phyloP scores from a whole-genome alignment of 495 filamentous ascomycete genomes.

The Aspergillus olivimuriae region DNA sequence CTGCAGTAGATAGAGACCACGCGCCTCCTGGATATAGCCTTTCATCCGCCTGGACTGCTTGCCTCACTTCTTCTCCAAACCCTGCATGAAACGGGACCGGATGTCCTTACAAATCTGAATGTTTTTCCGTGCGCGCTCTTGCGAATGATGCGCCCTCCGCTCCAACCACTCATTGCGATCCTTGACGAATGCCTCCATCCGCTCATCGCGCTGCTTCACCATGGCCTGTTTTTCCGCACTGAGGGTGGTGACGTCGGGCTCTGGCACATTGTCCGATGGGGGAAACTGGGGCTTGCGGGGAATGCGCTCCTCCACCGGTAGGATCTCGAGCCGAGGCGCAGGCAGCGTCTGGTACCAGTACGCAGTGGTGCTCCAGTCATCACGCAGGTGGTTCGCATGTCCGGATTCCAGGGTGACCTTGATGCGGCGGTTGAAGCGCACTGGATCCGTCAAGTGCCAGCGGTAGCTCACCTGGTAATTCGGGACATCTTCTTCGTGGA shows the following conservation, averaged over 20 bases:
- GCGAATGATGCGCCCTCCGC: constrained; percentile 9
- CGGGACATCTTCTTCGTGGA: constrained; percentile 19
- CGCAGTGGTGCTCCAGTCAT: constrained; percentile 4
- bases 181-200: constrained; percentile 11
- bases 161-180: constrained; percentile 12
- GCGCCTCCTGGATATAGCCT: too few relatives aligned
- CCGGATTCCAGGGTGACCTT: constrained; percentile 8
- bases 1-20: too few relatives aligned
- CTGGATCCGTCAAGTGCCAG: constrained; percentile 15
- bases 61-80: constrained; percentile 1
- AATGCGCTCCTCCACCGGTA: constrained; percentile 5
- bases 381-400: constrained; percentile 7
- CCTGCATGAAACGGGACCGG: not conserved
- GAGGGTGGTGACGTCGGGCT: not conserved
- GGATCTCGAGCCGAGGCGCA: constrained; percentile 16
- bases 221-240: constrained; percentile 1
- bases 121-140: constrained; percentile 9
- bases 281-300: not conserved
- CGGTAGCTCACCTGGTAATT: constrained; percentile 18
- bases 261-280: not conserved
- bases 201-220: not conserved
- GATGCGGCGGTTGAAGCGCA: constrained; percentile 6
- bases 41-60: not conserved
- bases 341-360: constrained; percentile 18
- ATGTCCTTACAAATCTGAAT: constrained; percentile 6